These are phyloP conservation scores for Maudiozyma barnettii DNA, from an alignment of 805 yeast genomes.

Conservation along the genomic window DNA sequence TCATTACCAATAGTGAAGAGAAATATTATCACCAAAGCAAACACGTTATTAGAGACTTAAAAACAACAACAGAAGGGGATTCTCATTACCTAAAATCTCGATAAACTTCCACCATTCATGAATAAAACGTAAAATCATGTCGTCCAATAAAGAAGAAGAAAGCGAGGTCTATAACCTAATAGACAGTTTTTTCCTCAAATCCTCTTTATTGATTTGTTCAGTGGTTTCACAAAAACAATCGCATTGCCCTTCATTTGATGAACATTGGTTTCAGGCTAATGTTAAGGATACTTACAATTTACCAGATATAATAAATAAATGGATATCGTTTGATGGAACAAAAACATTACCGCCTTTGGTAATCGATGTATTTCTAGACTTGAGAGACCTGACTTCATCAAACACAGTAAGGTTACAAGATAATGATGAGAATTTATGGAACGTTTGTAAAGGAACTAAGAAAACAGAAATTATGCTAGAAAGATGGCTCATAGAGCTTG, in stretches of 20 bases:
- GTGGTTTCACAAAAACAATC: constrained; percentile 17
- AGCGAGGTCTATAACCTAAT: constrained; percentile 30
- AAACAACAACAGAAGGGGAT: too few relatives aligned
- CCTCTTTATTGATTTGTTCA: constrained; percentile 48
- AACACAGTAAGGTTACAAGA: constrained; percentile 55
- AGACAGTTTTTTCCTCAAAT: constrained; percentile 55
- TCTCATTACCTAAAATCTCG: too few relatives aligned
- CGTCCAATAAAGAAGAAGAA: background rate
- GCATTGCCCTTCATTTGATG: constrained; percentile 5
- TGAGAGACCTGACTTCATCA: constrained; percentile 44
- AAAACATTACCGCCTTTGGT: constrained; percentile 65
- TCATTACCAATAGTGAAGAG: too few relatives aligned
- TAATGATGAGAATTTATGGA: constrained; percentile 42
- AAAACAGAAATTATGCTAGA: constrained; percentile 86
- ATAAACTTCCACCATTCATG: too few relatives aligned
- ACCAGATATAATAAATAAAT: constrained; percentile 36
- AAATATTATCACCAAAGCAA: too few relatives aligned
- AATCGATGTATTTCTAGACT: constrained; percentile 71
- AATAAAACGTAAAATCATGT: too few relatives aligned
- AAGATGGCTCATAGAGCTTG: constrained; percentile 85
- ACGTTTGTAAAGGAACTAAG: constrained; percentile 49
- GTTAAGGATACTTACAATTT: constrained; percentile 3
- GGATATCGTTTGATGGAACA: constrained; percentile 51
- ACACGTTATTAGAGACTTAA: too few relatives aligned
- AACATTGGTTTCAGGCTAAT: constrained; percentile 7